Conservation (phyloP, 2,329 filamentous ascomycete species). For the Stemphylium vesicarium region DNA sequence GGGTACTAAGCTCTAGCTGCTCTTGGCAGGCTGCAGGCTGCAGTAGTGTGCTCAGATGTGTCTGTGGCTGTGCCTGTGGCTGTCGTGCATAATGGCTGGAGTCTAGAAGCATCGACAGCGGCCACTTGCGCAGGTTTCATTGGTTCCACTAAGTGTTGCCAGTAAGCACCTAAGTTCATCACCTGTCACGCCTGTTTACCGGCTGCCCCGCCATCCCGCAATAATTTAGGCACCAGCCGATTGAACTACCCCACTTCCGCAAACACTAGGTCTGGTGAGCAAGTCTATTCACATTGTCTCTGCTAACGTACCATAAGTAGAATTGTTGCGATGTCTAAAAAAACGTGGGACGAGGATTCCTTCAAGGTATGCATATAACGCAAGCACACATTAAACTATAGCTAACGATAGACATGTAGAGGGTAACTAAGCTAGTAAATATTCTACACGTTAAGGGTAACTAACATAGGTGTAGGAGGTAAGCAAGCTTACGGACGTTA, state of each 20-base stretch:
- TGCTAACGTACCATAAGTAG: not conserved
- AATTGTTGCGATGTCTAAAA: not conserved
- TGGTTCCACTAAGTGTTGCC: not conserved
- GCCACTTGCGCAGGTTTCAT: not conserved
- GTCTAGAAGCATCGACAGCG: too few species aligned
- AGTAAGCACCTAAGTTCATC: not conserved
- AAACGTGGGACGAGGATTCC: not conserved
- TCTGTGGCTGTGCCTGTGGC: not conserved
- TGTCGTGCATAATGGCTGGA: too few species aligned
- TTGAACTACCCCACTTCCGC: not conserved
- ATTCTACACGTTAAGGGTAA: not conserved
- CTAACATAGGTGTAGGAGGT: slow-evolving; percentile 9
- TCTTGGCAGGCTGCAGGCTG: too few species aligned
- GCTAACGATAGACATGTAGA: slow-evolving; percentile 1
- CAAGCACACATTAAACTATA: not conserved
- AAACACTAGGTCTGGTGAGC: not conserved
- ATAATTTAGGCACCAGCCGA: slow-evolving; percentile 1
- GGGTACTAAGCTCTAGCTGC: too few species aligned
- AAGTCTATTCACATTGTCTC: not conserved
- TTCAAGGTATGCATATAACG: not conserved
- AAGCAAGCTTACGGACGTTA: slow-evolving; percentile 6
- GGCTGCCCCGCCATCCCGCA: not conserved
- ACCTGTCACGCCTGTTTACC: too few species aligned
- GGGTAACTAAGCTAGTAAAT: not conserved
- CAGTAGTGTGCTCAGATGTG: not conserved